A percentile compares a stretch with the other conserved stretches of the same genome.
These are phyloP conservation scores for Lobosporangium transversale DNA, from an alignment of 192 early-diverging fungal genomes.

Conservation along the genomic window DNA sequence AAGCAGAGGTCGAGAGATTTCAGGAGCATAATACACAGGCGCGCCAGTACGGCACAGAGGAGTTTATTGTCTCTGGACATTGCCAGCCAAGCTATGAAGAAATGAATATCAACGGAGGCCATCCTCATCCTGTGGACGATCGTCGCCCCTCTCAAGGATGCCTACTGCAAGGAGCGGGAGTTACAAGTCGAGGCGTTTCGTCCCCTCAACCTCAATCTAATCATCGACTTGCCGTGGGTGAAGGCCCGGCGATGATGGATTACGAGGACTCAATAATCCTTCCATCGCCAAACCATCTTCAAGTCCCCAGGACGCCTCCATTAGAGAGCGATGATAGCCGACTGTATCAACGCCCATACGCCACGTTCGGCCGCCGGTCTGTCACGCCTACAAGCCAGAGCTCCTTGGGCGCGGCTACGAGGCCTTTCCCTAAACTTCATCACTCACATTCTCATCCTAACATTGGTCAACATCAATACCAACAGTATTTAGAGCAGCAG, in stretches of 20 bases:
- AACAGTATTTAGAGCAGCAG: conserved; percentile 26
- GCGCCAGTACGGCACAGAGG: too few relatives aligned
- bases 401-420: not conserved
- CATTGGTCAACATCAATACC: conserved; percentile 27
- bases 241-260: conserved; percentile 15
- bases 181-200: conserved; percentile 6
- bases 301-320: conserved; percentile 23
- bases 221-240: conserved; percentile 1
- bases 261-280: conserved; percentile 8
- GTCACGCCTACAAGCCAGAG: conserved; percentile 7
- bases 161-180: not conserved
- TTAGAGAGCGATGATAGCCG: conserved; percentile 14
- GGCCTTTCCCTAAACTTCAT: conserved; percentile 12
- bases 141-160: conserved; percentile 8
- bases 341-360: conserved; percentile 6
- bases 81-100: conserved; percentile 18
- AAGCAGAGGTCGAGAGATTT: not conserved
- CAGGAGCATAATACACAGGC: not conserved
- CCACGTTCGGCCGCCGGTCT: conserved; percentile 1
- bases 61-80: not conserved
- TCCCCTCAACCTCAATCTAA: conserved; percentile 8
- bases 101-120: conserved; percentile 23
- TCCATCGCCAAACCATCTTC: conserved; percentile 13
- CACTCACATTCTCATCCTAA: conserved; percentile 41
- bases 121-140: conserved; percentile 14